Evolutionary conservation across 176 grass and related monocot species (phyloP).

Genomic region (Oryza meridionalis): DNA sequence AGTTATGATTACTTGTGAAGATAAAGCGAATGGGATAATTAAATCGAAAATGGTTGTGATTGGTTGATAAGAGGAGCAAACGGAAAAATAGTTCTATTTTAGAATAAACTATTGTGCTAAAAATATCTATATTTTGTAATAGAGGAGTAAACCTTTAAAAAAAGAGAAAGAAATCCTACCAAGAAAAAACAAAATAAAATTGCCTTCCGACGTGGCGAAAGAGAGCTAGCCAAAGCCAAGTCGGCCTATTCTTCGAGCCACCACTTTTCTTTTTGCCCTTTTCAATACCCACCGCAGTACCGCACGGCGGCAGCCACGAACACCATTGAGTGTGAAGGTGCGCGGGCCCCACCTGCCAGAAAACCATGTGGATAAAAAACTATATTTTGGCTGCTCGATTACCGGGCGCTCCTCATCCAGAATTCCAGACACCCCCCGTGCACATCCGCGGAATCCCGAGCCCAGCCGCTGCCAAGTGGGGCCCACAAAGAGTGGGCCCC

Average conservation of each 20-base stretch:
- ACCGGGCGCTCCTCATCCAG: constrained; percentile 10
- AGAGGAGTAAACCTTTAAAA: background rate
- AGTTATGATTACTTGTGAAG: no score
- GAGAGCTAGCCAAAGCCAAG: background rate
- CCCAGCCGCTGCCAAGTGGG: background rate
- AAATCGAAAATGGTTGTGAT: no score
- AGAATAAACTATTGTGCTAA: no score
- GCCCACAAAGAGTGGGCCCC: background rate
- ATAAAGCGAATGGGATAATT: no score
- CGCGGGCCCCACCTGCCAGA: background rate
- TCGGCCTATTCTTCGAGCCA: background rate
- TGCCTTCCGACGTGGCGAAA: background rate
- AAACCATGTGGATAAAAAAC: constrained; percentile 19
- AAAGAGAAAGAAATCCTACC: background rate
- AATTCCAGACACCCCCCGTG: no score
- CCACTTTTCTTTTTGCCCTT: no score
- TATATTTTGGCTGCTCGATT: background rate
- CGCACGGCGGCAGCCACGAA: background rate
- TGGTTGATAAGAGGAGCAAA: no score
- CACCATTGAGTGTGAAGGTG: background rate
- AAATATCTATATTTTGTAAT: no score
- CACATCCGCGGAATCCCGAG: background rate
- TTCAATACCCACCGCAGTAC: no score
- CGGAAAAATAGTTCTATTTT: no score
- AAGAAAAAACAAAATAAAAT: background rate